Evolutionary conservation across 2,329 filamentous ascomycete genomes (phyloP).

Genomic region (Raffaelea deltoideospora): DNA sequence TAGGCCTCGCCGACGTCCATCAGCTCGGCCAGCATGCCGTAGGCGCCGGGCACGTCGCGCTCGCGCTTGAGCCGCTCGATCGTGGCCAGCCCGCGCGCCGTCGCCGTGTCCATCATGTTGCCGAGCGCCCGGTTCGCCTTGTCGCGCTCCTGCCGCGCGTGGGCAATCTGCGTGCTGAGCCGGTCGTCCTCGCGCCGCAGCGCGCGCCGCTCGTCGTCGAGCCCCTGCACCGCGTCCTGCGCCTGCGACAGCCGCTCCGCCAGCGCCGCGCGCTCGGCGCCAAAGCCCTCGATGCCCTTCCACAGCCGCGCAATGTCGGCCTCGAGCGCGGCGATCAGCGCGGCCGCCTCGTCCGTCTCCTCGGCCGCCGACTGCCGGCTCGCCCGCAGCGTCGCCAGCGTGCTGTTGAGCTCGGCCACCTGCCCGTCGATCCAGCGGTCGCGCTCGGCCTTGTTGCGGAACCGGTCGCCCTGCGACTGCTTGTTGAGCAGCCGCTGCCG

Average conservation of each 20-base stretch:
- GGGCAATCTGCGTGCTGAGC: slow-evolving; percentile 60
- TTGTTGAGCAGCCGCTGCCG: slow-evolving; percentile 77
- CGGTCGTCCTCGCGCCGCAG: slow-evolving; percentile 83
- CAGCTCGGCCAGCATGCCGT: slow-evolving; percentile 87
- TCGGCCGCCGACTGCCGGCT: slow-evolving; percentile 74
- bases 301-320: slow-evolving; percentile 58
- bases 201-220: slow-evolving; percentile 76
- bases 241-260: slow-evolving; percentile 61
- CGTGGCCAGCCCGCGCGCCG: slow-evolving; percentile 71
- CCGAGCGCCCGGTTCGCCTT: slow-evolving; percentile 64
- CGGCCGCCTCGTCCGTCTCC: slow-evolving; percentile 40
- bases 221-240: slow-evolving; percentile 60
- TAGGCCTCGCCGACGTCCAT: slow-evolving; percentile 75
- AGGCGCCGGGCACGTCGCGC: slow-evolving; percentile 67
- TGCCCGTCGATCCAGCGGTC: slow-evolving; percentile 71
- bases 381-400: slow-evolving; percentile 65
- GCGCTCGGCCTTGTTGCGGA: slow-evolving; percentile 75
- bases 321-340: slow-evolving; percentile 38
- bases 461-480: slow-evolving; percentile 76
- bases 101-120: slow-evolving; percentile 79
- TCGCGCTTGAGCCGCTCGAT: slow-evolving; percentile 72
- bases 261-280: slow-evolving; percentile 56
- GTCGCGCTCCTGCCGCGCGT: slow-evolving; percentile 61
- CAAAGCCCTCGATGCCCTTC: slow-evolving; percentile 65
- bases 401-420: slow-evolving; percentile 63